These are phyloP conservation scores for Fusarium sp. DNA, from an alignment of 2,329 filamentous ascomycete genomes.

Conservation along the genomic window DNA sequence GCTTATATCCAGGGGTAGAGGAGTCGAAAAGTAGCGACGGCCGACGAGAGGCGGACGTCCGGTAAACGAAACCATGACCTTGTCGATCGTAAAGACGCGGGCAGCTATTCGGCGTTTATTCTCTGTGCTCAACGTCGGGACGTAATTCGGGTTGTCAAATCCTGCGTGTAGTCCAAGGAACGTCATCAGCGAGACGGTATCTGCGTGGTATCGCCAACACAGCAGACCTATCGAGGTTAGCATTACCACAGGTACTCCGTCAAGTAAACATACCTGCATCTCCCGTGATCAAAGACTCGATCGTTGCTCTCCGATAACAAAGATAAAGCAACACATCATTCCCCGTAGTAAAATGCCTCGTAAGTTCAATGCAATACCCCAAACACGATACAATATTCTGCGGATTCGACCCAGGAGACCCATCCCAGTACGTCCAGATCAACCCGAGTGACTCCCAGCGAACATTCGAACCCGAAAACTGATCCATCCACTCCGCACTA, in stretches of 20 bases:
- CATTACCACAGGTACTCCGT: background rate
- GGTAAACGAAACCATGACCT: slow-evolving; percentile 62
- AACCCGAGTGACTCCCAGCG: slow-evolving; percentile 60
- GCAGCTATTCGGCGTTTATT: slow-evolving; percentile 48
- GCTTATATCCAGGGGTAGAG: slow-evolving; percentile 65
- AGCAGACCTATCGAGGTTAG: slow-evolving; percentile 47
- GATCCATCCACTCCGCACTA: slow-evolving; percentile 52
- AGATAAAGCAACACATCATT: slow-evolving; percentile 56
- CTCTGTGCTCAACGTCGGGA: slow-evolving; percentile 52
- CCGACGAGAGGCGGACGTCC: slow-evolving; percentile 66
- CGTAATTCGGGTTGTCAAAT: slow-evolving; percentile 40
- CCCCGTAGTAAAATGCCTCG: slow-evolving; percentile 40
- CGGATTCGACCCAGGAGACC: background rate
- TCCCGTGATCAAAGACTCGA: slow-evolving; percentile 54
- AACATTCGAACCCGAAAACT: slow-evolving; percentile 53
- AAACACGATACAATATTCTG: slow-evolving; percentile 25
- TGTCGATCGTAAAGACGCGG: slow-evolving; percentile 59
- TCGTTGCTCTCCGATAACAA: slow-evolving; percentile 47
- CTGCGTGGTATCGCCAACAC: slow-evolving; percentile 53
- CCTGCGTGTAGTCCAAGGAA: slow-evolving; percentile 52
- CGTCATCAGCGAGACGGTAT: slow-evolving; percentile 51
- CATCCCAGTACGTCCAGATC: slow-evolving; percentile 47
- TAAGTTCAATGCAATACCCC: slow-evolving; percentile 50
- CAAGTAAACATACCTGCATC: slow-evolving; percentile 52
- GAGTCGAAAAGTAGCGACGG: slow-evolving; percentile 65